A percentile compares a stretch with the other conserved stretches of the same genome.
Conservation (phyloP, 2,329 filamentous ascomycete species). For the Sphaerulina populicola region DNA sequence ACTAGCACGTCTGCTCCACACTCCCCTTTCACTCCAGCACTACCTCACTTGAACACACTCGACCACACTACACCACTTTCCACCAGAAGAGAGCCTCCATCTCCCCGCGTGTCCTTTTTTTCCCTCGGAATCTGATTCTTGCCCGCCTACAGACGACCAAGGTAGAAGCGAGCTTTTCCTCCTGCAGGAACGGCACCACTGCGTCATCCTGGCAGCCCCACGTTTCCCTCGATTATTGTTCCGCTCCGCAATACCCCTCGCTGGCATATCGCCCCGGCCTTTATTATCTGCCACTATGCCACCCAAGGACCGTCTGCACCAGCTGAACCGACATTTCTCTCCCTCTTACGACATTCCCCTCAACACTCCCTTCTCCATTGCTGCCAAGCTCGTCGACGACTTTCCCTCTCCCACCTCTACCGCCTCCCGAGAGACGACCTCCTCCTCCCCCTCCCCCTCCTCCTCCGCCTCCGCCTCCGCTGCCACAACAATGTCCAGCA, state of each 20-base stretch:
- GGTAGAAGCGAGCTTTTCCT: no score
- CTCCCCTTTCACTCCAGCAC: no score
- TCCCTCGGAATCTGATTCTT: no score
- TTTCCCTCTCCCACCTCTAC: conserved; percentile 9
- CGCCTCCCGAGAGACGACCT: conserved; percentile 11
- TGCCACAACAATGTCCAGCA: conserved; percentile 45
- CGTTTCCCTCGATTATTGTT: conserved; percentile 1
- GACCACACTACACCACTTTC: no score
- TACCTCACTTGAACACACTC: no score
- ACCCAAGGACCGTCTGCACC: conserved; percentile 38
- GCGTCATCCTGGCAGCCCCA: conserved; percentile 16
- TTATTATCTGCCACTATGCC: conserved; percentile 21
- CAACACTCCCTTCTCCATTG: conserved; percentile 57
- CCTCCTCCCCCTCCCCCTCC: no score
- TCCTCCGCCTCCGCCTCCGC: no score
- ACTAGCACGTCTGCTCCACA: no score
- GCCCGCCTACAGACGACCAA: no score
- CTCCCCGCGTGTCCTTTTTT: no score
- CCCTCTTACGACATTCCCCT: conserved; percentile 47
- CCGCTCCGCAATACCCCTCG: conserved; percentile 10
- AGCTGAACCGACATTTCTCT: conserved; percentile 54
- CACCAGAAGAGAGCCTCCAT: no score
- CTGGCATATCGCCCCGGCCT: conserved; percentile 1
- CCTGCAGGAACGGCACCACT: background rate
- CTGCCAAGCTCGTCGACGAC: conserved; percentile 37